Base-by-base conservation (phyloP, 306 rosid species). In the Senna siamea region DNA sequence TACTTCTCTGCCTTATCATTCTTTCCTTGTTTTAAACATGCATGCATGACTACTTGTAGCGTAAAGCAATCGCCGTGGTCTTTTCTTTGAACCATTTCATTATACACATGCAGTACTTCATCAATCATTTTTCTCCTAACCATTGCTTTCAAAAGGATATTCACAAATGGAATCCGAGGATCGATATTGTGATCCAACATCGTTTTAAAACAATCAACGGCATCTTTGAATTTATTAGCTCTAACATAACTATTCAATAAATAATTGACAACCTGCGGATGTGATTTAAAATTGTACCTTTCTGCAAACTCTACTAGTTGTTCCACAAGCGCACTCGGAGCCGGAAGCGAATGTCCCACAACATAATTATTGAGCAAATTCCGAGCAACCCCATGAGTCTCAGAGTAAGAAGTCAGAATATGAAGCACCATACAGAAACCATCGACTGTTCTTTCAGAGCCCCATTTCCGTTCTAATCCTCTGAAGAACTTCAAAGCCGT, bases 201-300 rank as follows among this genome's bases (percentile, higher is more conserved):
- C 65, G 78, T 76, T 74, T 58, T 67, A 38, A 83, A 84, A 77
- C 90, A 89, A 67, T 74, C 78, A 73, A 89, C 66, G 28, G 89
- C 97, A 41, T 83, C 87, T 22, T 69, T 44, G 40, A 86, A 63
- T 78, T 83, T 76, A 69, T 82, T 59, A 72, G 85, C 93, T 81
- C 82, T 85, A 74, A 87, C 79, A 71, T 87, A 93, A 75, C 89
- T 57, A 63, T 57, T 73, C 86, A 93, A 78, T 61, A 93, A 71
- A 51, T 83, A 85, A 82, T 80, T 83, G 52, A 84, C 87, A 81
- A 84, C 87, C 86, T 18, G 75, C 3, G 86, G 63, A 78, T 83
- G 78, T 1, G 70, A 69, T 34, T 79, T 76, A 0, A 90, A 89
- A 28, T 30, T 79, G 15, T 79, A 88, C 85, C 80, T 79, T 77